These are phyloP conservation scores for Phytophthora pluvialis DNA, from an alignment of 352 stramenopile species.

Conservation along the genomic window DNA sequence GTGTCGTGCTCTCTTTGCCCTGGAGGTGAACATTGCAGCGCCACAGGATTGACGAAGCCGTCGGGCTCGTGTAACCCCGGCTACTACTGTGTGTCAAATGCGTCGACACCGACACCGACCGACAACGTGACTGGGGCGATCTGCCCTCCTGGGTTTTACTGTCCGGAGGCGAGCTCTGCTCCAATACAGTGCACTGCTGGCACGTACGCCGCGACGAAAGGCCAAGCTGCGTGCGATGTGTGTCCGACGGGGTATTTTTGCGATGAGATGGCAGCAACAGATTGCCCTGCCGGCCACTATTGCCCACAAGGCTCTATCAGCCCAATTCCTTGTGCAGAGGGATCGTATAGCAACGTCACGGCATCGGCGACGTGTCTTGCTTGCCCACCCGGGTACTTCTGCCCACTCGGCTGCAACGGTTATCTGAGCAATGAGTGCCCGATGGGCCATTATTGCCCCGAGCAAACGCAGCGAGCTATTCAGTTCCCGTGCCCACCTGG, in stretches of 20 bases:
- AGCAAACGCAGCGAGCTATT: constrained; percentile 52
- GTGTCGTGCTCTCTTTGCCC: constrained; percentile 74
- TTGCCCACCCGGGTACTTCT: constrained; percentile 55
- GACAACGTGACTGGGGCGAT: constrained; percentile 50
- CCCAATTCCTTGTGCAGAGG: constrained; percentile 48
- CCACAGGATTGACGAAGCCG: constrained; percentile 51
- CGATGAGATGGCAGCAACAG: constrained; percentile 53
- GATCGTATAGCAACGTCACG: constrained; percentile 42
- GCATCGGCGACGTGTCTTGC: constrained; percentile 38
- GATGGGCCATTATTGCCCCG: constrained; percentile 83
- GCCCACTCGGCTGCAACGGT: constrained; percentile 42
- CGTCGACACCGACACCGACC: constrained; percentile 52
- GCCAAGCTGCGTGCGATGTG: constrained; percentile 36
- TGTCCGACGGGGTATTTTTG: constrained; percentile 79
- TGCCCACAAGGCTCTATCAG: constrained; percentile 48
- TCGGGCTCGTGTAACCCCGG: constrained; percentile 69
- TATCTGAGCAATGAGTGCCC: constrained; percentile 72
- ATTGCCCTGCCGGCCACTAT: constrained; percentile 57
- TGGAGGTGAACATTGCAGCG: constrained; percentile 59
- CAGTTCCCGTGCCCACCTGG: constrained; percentile 82
- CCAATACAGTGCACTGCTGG: constrained; percentile 54
- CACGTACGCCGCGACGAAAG: constrained; percentile 41
- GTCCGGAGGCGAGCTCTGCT: constrained; percentile 48
- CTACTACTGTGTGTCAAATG: constrained; percentile 82
- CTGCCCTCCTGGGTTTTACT: constrained; percentile 72